A percentile compares a stretch with the other conserved stretches of the same genome.
These are phyloP conservation scores for Datisca glomerata DNA, from an alignment of 306 rosid genomes.

Conservation along the genomic window DNA sequence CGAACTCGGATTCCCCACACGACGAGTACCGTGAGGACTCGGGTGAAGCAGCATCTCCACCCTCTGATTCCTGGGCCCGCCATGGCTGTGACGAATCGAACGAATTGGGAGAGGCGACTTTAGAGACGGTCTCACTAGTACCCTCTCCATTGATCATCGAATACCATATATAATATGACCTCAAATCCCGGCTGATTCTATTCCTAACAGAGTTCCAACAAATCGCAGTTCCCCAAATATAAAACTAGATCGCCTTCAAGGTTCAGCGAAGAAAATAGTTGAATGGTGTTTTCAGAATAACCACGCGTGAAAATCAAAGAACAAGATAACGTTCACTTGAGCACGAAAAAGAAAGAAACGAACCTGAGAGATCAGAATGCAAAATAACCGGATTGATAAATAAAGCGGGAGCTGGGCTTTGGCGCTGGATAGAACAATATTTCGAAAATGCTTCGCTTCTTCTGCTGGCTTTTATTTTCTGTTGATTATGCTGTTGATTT, in stretches of 20 bases:
- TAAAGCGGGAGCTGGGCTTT: not conserved
- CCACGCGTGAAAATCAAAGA: not conserved
- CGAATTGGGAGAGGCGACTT: conserved; percentile 27
- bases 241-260: not conserved
- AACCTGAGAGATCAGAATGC: not conserved
- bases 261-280: no score
- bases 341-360: not conserved
- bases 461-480: no score
- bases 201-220: not conserved
- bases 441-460: not conserved
- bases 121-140: conserved; percentile 12
- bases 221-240: not conserved
- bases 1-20: conserved; percentile 78
- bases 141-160: conserved; percentile 39
- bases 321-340: not conserved
- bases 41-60: conserved; percentile 14
- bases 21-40: conserved; percentile 52
- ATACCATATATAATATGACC: conserved; percentile 12
- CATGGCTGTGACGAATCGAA: conserved; percentile 23
- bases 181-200: not conserved
- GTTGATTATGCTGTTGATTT: no score
- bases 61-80: conserved; percentile 24
- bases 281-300: no score
- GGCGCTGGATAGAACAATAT: conserved; percentile 1
- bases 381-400: not conserved